Evolutionary conservation across 345 rosid genomes (phyloP), one percentile per base, ranked within the genome.

Genomic region (Brassica napus): DNA sequence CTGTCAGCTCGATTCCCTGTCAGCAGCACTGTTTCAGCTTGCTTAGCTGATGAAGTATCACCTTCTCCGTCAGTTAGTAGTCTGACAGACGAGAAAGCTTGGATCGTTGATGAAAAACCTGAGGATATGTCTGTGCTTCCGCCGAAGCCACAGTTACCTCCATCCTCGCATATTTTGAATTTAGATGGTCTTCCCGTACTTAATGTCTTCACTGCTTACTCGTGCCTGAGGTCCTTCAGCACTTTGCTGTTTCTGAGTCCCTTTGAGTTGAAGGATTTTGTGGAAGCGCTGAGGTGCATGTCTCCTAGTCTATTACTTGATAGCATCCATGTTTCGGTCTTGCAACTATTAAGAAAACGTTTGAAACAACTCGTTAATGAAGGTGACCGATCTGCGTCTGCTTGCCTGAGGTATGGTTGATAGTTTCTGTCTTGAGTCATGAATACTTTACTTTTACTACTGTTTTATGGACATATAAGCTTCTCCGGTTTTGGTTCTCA

Each of bases 181-280:
- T 81, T 93, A 83, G 92, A 82, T 60, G 96, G 94, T 74, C 77
- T 86, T 81, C 83, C 85, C 24, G 71, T 85, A 49, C 85, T 91
- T 61, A 90, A 90, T 64, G 76, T 88, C 62, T 95, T 95, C 83
- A 85, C 92, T 61, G 81, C 89, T 64, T 93, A 90, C 86, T 87
- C 99, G 34, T 95, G 85, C 80, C 83, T 95, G 85, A 90, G 98
- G 76, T 91, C 97, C 83, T 95, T 95, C 84, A 91, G 98, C 74
- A 85, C 87, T 32, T 79, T 91, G 59, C 82, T 95, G 78, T 93
- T 89, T 81, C 84, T 93, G 85, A 93, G 99, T 69, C 99, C 99
- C 65, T 95, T 95, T 84, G 92, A 88, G 86, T 81, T 93, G 88
- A 91, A 87, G 82, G 98, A 90, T 77, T 95, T 95, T 76, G 91